Evolutionary conservation across 2,329 filamentous ascomycete genomes (phyloP).

Genomic region (Sporothrix dimorphospora): DNA sequence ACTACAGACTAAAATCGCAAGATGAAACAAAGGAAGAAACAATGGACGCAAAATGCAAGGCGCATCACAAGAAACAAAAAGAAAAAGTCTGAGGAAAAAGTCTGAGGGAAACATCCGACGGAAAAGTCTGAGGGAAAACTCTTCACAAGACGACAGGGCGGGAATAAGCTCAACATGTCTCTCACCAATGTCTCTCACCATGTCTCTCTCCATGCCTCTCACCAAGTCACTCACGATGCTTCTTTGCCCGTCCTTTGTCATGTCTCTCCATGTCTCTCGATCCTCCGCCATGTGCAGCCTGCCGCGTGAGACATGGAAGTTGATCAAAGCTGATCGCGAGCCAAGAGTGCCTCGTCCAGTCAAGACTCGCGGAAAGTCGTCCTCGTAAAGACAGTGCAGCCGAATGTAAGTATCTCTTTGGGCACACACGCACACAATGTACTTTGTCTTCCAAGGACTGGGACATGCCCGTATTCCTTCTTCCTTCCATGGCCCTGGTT

Average conservation of each 20-base stretch:
- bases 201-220: neutral
- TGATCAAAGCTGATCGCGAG: no score
- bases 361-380: no score
- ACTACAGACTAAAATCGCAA: neutral
- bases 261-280: neutral
- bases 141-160: no score
- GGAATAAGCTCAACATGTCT: neutral
- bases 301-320: no score
- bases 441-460: no score
- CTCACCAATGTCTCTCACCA: neutral
- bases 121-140: neutral
- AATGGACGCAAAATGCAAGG: no score
- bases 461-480: constrained; percentile 5
- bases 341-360: no score
- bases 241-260: neutral
- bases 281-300: neutral
- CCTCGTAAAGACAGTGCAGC: no score
- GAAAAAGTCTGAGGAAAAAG: neutral
- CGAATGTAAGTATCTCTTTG: no score
- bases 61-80: neutral
- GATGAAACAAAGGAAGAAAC: constrained; percentile 18
- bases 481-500: constrained; percentile 11
- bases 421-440: neutral
- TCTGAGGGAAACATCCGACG: neutral
- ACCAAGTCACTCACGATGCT: no score